These are phyloP conservation scores for Pholiota adiposa DNA, from an alignment of 1,284 basidiomycete genomes.

Conservation along the genomic window DNA sequence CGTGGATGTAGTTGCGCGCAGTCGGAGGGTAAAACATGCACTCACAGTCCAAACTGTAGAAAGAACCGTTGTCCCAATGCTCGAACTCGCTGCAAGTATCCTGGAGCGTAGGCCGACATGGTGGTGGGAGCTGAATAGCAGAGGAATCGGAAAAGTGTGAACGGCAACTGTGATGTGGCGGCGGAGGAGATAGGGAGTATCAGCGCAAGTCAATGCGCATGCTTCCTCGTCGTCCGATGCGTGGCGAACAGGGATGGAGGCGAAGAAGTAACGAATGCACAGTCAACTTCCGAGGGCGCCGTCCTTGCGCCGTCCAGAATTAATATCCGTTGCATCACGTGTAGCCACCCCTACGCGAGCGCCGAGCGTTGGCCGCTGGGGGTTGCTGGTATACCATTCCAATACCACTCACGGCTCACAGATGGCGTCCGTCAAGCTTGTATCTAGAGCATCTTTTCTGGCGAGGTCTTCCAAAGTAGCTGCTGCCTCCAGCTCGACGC, in stretches of 20 bases:
- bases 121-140: background rate
- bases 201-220: conserved; percentile 4
- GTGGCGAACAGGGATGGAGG: background rate
- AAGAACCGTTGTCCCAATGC: conserved; percentile 56
- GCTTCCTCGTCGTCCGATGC: background rate
- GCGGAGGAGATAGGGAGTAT: background rate
- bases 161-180: background rate
- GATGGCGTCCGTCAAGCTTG: conserved; percentile 30
- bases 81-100: conserved; percentile 40
- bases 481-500: conserved; percentile 1
- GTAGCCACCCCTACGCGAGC: background rate
- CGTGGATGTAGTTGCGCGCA: conserved; percentile 14
- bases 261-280: background rate
- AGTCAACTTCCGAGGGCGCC: background rate
- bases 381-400: background rate
- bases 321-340: background rate
- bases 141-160: too few species aligned
- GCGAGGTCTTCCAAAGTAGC: background rate
- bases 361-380: too few species aligned
- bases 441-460: conserved; percentile 17
- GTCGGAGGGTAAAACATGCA: conserved; percentile 25
- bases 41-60: conserved; percentile 77
- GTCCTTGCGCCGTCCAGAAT: background rate
- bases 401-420: background rate
- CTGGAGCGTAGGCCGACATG: conserved; percentile 36